Conservation (phyloP, 2,329 filamentous ascomycete genomes). For the Calonectria montana region DNA sequence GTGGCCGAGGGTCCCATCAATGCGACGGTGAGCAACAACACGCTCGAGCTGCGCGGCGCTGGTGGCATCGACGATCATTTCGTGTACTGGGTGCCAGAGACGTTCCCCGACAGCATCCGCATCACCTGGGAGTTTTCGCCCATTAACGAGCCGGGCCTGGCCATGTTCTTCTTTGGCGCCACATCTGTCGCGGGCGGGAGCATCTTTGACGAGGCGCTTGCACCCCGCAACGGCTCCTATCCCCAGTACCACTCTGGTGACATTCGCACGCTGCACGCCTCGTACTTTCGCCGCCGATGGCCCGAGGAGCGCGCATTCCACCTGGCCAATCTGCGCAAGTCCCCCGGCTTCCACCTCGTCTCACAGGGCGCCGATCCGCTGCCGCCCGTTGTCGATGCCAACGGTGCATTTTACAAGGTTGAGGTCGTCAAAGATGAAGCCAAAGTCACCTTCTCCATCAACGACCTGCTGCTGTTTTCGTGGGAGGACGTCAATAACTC, state of each 20-base stretch:
- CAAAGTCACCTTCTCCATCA: conserved; percentile 30
- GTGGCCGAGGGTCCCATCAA: conserved; percentile 35
- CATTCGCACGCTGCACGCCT: conserved; percentile 36
- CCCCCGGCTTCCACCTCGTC: conserved; percentile 38
- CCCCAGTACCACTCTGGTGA: conserved; percentile 39
- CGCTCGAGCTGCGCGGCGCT: conserved; percentile 32
- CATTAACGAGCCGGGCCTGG: conserved; percentile 32
- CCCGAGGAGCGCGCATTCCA: conserved; percentile 38
- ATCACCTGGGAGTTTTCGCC: conserved; percentile 38
- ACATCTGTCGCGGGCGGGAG: conserved; percentile 31
- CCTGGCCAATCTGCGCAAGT: conserved; percentile 38
- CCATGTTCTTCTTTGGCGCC: conserved; percentile 41
- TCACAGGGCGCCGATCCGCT: conserved; percentile 38
- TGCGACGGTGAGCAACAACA: conserved; percentile 34
- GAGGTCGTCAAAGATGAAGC: conserved; percentile 38
- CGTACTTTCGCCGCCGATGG: conserved; percentile 40
- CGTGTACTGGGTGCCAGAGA: conserved; percentile 37
- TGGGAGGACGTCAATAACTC: conserved; percentile 34
- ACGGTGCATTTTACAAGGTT: conserved; percentile 35
- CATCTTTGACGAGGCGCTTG: conserved; percentile 34
- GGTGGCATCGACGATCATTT: conserved; percentile 32
- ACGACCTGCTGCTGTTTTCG: conserved; percentile 28
- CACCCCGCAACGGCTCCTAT: conserved; percentile 36
- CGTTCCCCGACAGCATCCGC: conserved; percentile 37
- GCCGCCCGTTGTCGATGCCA: conserved; percentile 31